These are phyloP conservation scores for Lonicera japonica DNA, from an alignment of 129 eudicot genomes.

Conservation along the genomic window DNA sequence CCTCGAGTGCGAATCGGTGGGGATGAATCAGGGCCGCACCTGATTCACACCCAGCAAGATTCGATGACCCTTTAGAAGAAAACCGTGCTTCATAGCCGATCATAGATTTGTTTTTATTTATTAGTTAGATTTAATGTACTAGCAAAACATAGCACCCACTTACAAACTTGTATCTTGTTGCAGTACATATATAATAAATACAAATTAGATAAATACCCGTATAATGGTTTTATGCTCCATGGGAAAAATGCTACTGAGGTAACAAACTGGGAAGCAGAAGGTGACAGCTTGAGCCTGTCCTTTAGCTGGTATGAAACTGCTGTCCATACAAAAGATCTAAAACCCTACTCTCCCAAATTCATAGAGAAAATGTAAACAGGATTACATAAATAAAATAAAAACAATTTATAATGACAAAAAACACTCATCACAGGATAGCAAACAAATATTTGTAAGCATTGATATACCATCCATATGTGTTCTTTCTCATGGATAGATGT, in stretches of 20 bases:
- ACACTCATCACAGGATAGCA: not conserved
- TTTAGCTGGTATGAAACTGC: slow-evolving; percentile 94
- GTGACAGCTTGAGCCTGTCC: slow-evolving; percentile 77
- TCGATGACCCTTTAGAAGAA: too few species aligned
- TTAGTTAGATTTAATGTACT: not conserved
- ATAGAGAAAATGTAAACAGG: slow-evolving; percentile 16
- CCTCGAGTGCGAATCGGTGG: too few species aligned
- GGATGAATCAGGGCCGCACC: too few species aligned
- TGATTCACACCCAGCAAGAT: too few species aligned
- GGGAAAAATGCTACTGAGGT: slow-evolving; percentile 86
- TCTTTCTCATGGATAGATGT: too few species aligned
- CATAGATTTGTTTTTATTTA: slow-evolving; percentile 1
- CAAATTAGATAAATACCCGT: slow-evolving; percentile 56
- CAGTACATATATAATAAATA: not conserved
- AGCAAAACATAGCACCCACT: not conserved
- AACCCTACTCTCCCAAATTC: slow-evolving; percentile 54
- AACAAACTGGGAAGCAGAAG: slow-evolving; percentile 97
- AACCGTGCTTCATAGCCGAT: too few species aligned
- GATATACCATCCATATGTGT: too few species aligned
- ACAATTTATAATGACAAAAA: slow-evolving; percentile 8
- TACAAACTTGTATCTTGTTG: slow-evolving; percentile 1
- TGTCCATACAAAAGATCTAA: slow-evolving; percentile 97
- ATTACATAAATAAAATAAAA: not conserved
- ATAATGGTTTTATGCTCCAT: slow-evolving; percentile 96
- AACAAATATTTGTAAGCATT: not conserved